Evolutionary conservation across 306 rosid species (phyloP).

Genomic region (Spatholobus suberectus): DNA sequence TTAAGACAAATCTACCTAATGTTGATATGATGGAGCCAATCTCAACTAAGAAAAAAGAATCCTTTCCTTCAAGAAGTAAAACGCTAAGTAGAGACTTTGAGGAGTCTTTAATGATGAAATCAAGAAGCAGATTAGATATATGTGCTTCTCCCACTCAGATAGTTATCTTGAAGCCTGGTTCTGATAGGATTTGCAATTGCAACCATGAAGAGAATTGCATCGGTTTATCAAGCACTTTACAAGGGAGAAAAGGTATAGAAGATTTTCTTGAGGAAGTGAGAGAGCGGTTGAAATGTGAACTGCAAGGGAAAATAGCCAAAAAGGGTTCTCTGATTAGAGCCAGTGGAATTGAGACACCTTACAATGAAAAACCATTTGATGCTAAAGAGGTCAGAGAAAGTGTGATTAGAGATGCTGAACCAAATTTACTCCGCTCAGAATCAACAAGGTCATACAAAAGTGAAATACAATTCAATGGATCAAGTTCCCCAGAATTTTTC

Average conservation of each 20-base stretch:
- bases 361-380: slow-evolving; percentile 63
- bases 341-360: slow-evolving; percentile 69
- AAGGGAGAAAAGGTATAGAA: slow-evolving; percentile 64
- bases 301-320: slow-evolving; percentile 59
- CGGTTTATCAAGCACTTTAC: slow-evolving; percentile 56
- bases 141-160: slow-evolving; percentile 63
- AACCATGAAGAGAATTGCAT: slow-evolving; percentile 60
- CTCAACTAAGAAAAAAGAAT: slow-evolving; percentile 42
- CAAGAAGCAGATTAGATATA: slow-evolving; percentile 44
- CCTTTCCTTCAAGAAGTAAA: slow-evolving; percentile 59
- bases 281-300: slow-evolving; percentile 67
- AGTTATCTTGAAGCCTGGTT: slow-evolving; percentile 80
- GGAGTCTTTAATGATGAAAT: slow-evolving; percentile 52
- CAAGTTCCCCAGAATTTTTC: slow-evolving; percentile 65
- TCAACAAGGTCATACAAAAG: slow-evolving; percentile 68
- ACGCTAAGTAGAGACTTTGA: slow-evolving; percentile 65
- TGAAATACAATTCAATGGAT: slow-evolving; percentile 57
- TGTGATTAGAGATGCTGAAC: slow-evolving; percentile 60
- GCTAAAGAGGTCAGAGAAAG: slow-evolving; percentile 68
- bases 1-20: slow-evolving; percentile 40
- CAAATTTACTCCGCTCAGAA: slow-evolving; percentile 59
- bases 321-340: slow-evolving; percentile 62
- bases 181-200: slow-evolving; percentile 54
- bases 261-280: slow-evolving; percentile 84
- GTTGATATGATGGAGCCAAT: slow-evolving; percentile 43